Base-by-base conservation (phyloP, 225 moss, liverwort and hornwort species). In the Ulota crispa region DNA sequence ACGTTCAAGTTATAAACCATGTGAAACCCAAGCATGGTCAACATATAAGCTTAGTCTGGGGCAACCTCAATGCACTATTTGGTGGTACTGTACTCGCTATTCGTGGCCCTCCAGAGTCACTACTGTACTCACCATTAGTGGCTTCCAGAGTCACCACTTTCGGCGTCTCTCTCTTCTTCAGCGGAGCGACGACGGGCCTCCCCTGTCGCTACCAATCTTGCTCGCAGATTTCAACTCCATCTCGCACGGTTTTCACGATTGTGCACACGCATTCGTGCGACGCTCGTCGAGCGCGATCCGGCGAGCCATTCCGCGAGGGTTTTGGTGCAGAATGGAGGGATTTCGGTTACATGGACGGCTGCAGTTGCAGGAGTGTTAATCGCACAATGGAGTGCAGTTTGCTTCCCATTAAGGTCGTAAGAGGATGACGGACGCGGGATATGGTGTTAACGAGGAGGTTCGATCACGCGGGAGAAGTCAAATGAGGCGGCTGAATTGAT, bases 381-480 rank as follows among this genome's bases (percentile, higher is more conserved):
- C 61, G 23, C 7, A 19, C n/a, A 67, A 77, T 74, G 72, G 70
- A 67, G 50, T 42, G 23, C 27, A 32, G 56, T 37, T 34, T 27
- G 6, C 28, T 28, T 41, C 30, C 27, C 59, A 4, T 9, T n/a
- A 3, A 70, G 54, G 1, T 64, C 0, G 34, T 30, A 54, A n/a
- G 39, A 43, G 63, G 23, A 53, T 73, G 73, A 55, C 31, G 76
- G 27, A 15, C 24, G 11, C 41, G 5, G 65, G 70, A 16, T 31
- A 6, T 68, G 8, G 31, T 23, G 26, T 43, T 63, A 39, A 45
- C 2, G 67, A 42, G 56, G 59, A 72, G 79, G 52, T 15, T 16
- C 23, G 82, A 76, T 50, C 60, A 67, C 59, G 70, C 39, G 62
- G 81, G 81, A 34, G 84, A 57, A 47, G 84, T 73, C 63, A 68